Percentiles rank a stretch among this genome's conserved stretches.
These are phyloP conservation scores for Juncus inflexus DNA, from an alignment of 176 grass and related monocot species.

Conservation along the genomic window DNA sequence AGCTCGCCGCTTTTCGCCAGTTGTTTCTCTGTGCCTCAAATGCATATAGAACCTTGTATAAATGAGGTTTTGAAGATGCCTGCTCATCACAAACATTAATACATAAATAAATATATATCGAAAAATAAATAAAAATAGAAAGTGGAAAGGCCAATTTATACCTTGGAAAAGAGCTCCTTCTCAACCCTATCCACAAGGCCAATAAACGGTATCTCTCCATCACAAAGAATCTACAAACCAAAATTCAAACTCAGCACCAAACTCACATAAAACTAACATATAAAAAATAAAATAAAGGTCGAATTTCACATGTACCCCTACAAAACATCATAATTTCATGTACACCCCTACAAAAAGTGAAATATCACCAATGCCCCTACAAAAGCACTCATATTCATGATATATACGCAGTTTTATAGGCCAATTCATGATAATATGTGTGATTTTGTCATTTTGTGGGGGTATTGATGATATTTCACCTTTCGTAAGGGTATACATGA, in stretches of 20 bases:
- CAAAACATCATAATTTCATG: no score
- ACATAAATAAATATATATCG: conserved; percentile 5
- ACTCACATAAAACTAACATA: not conserved
- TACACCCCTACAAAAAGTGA: no score
- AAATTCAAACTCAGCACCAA: conserved; percentile 22
- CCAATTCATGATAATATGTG: no score
- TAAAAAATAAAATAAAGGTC: no score
- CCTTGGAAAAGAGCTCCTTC: conserved; percentile 94
- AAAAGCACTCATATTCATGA: no score
- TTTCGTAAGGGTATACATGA: no score
- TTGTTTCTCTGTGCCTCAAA: conserved; percentile 89
- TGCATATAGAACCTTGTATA: conserved; percentile 93
- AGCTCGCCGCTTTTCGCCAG: conserved; percentile 89
- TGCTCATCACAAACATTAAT: conserved; percentile 23
- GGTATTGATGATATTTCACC: no score
- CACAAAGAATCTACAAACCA: conserved; percentile 59
- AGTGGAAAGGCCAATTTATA: conserved; percentile 9
- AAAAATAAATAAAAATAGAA: not conserved
- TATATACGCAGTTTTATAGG: no score
- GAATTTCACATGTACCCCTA: no score
- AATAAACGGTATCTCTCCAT: conserved; percentile 83
- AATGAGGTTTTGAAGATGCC: conserved; percentile 75
- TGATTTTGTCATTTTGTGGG: no score
- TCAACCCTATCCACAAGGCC: conserved; percentile 88
- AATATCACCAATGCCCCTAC: no score